phyloP scores from a whole-genome alignment of 1,284 basidiomycete genomes.

The Rhodotorula glutinis region DNA sequence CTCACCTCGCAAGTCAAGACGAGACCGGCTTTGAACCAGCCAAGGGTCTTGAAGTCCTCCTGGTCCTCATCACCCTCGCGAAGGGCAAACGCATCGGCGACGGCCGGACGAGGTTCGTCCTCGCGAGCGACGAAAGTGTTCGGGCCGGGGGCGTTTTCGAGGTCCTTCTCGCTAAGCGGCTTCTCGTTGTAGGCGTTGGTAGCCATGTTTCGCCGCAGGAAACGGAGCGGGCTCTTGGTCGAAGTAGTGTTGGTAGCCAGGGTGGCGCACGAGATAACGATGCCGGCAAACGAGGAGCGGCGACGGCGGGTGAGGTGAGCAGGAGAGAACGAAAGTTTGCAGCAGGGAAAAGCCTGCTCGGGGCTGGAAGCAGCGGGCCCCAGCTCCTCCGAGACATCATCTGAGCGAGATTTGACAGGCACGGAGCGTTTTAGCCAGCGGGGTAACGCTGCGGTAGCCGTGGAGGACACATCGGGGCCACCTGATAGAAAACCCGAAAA shows the following conservation, averaged over 20 bases:
- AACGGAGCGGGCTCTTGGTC: neutral
- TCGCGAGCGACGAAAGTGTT: neutral
- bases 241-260: neutral
- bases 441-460: too few relatives aligned
- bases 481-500: too few relatives aligned
- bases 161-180: constrained; percentile 2
- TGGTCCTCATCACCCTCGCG: constrained; percentile 8
- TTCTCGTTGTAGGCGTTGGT: neutral
- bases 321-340: neutral
- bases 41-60: constrained; percentile 10
- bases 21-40: constrained; percentile 15
- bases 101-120: constrained; percentile 5
- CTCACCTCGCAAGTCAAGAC: constrained; percentile 19
- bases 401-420: neutral
- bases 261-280: neutral
- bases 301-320: neutral
- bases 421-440: neutral
- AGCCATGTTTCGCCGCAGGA: neutral
- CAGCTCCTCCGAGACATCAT: neutral
- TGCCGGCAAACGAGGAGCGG: neutral
- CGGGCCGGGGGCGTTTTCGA: neutral
- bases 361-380: neutral
- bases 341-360: neutral
- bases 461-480: neutral
- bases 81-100: constrained; percentile 17